These are phyloP conservation scores for Hansfordia pulvinata DNA, from an alignment of 2,329 filamentous ascomycete species.

Conservation along the genomic window DNA sequence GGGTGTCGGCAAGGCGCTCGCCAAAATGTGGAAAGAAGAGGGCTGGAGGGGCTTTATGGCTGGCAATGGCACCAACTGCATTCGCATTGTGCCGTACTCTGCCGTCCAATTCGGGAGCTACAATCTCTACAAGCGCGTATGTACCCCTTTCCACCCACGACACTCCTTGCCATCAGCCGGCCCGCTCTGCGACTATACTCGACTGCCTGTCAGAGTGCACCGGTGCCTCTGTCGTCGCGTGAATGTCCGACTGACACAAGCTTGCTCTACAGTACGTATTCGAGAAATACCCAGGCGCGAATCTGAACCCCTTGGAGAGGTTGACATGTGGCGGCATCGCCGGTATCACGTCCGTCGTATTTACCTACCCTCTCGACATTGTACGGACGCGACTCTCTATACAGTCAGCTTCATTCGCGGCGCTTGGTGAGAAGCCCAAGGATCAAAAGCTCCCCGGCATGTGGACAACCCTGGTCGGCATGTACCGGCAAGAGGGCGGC, in stretches of 20 bases:
- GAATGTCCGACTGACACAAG: conserved; percentile 6
- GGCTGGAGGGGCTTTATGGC: conserved; percentile 96
- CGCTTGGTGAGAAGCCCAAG: conserved; percentile 49
- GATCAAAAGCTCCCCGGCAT: conserved; percentile 69
- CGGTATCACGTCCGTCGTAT: conserved; percentile 87
- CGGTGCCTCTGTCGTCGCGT: no score
- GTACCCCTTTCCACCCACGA: conserved; percentile 14
- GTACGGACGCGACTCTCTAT: conserved; percentile 92
- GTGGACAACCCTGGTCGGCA: conserved; percentile 68
- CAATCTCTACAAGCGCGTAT: conserved; percentile 88
- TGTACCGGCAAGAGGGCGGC: conserved; percentile 90
- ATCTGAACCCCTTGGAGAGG: conserved; percentile 60
- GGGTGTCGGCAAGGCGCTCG: conserved; percentile 75
- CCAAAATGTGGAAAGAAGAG: conserved; percentile 95
- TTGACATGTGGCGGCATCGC: conserved; percentile 84
- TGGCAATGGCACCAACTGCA: conserved; percentile 95
- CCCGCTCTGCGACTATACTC: no score
- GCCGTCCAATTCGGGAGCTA: conserved; percentile 97
- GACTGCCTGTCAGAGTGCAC: no score
- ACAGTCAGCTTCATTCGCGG: conserved; percentile 90
- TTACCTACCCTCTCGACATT: conserved; percentile 95
- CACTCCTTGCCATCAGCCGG: not conserved
- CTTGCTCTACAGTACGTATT: conserved; percentile 49
- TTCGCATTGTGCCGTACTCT: conserved; percentile 95
- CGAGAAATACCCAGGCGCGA: conserved; percentile 59